Evolutionary conservation across 768 basidiomycete species (phyloP).

Genomic region (Hydnomerulius pinastri): DNA sequence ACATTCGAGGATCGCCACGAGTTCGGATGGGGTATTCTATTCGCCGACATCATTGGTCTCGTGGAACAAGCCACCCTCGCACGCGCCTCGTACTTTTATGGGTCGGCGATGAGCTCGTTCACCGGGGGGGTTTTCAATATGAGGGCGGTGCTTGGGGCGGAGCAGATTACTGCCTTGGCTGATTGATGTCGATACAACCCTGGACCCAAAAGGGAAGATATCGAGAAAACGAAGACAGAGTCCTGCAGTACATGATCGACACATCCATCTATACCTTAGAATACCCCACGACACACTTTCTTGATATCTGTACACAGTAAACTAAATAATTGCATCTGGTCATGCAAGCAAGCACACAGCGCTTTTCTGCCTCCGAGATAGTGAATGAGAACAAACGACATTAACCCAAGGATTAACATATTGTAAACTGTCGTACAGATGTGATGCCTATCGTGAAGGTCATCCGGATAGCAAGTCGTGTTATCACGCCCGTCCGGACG

Average conservation of each 20-base stretch:
- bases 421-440: neutral
- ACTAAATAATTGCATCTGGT: neutral
- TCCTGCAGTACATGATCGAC: too few relatives aligned
- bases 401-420: neutral
- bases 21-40: conserved; percentile 41
- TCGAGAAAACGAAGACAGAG: too few relatives aligned
- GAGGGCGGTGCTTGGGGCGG: conserved; percentile 37
- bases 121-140: conserved; percentile 41
- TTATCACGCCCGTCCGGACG: conserved; percentile 21
- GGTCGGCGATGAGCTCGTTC: conserved; percentile 39
- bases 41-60: conserved; percentile 42
- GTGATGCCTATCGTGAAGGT: neutral
- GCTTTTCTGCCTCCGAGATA: neutral
- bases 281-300: conserved; percentile 1
- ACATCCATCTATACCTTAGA: conserved; percentile 3
- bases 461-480: neutral
- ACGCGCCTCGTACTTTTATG: conserved; percentile 39
- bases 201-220: neutral
- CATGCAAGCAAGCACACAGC: too few relatives aligned
- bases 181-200: conserved; percentile 27
- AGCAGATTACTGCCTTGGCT: conserved; percentile 31
- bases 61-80: conserved; percentile 42
- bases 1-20: conserved; percentile 39
- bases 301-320: conserved; percentile 14
- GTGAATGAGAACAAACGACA: too few relatives aligned